Evolutionary conservation across 23 red algal species (phyloP).

Genomic region (Gracilariopsis chorda): DNA sequence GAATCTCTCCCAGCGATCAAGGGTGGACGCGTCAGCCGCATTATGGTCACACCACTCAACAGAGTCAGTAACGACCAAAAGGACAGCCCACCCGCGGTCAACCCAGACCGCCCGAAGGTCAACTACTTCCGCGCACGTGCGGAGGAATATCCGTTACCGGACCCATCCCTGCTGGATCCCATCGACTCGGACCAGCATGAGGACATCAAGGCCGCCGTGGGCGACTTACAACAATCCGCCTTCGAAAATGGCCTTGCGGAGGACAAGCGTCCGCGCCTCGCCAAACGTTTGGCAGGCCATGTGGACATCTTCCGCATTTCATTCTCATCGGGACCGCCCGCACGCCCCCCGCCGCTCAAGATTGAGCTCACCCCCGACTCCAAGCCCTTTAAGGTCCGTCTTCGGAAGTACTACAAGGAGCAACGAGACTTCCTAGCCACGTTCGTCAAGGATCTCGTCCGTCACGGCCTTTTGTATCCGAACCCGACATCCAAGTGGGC

Average conservation of each 20-base stretch:
- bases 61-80: neutral
- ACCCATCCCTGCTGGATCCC: constrained; percentile 19
- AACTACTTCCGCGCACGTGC: constrained; percentile 9
- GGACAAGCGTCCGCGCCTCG: neutral
- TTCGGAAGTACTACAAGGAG: constrained; percentile 25
- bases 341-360: neutral
- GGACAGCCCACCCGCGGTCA: neutral
- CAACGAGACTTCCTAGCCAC: constrained; percentile 14
- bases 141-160: constrained; percentile 19
- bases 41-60: neutral
- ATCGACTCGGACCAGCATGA: constrained; percentile 2
- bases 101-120: neutral
- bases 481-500: constrained; percentile 39
- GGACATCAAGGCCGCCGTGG: neutral
- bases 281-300: neutral
- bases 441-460: constrained; percentile 10
- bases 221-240: neutral
- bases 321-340: constrained; percentile 32
- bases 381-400: constrained; percentile 31
- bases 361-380: constrained; percentile 3
- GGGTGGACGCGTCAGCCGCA: neutral
- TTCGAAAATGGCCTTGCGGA: constrained; percentile 7
- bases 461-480: neutral
- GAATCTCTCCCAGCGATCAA: neutral
- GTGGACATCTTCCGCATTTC: constrained; percentile 12